Percentiles rank a stretch among this genome's conserved stretches.
Conservation (phyloP, 495 filamentous ascomycete species). For the Aspergillus panamensis region DNA sequence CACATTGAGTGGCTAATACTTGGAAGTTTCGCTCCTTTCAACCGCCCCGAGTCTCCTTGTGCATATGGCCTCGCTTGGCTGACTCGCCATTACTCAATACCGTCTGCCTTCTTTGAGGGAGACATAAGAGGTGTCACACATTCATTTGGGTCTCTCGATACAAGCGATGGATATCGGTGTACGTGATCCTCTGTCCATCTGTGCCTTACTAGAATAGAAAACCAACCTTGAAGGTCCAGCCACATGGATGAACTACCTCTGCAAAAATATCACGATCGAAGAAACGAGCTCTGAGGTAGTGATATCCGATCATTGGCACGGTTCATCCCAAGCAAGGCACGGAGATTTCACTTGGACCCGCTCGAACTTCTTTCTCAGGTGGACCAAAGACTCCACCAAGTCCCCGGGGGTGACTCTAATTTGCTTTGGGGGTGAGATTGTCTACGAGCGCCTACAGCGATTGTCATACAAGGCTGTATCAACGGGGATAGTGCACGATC, state of each 20-base stretch:
- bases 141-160: not conserved
- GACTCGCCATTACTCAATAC: not conserved
- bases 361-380: not conserved
- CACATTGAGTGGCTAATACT: not conserved
- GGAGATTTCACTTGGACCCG: not conserved
- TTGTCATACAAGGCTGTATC: not conserved
- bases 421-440: not conserved
- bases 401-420: not conserved
- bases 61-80: not conserved
- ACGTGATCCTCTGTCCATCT: not conserved
- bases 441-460: not conserved
- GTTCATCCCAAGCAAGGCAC: not conserved
- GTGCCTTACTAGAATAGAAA: not conserved
- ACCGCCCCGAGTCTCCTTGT: not conserved
- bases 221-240: not conserved
- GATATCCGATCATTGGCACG: not conserved
- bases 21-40: not conserved
- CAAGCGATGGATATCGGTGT: not conserved
- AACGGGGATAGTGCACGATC: not conserved
- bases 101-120: not conserved
- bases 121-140: not conserved
- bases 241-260: constrained; percentile 6
- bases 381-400: not conserved
- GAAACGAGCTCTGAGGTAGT: no score
- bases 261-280: constrained; percentile 5